Base-by-base conservation (phyloP, 1,284 basidiomycete species). In the Ustilago nuda region DNA sequence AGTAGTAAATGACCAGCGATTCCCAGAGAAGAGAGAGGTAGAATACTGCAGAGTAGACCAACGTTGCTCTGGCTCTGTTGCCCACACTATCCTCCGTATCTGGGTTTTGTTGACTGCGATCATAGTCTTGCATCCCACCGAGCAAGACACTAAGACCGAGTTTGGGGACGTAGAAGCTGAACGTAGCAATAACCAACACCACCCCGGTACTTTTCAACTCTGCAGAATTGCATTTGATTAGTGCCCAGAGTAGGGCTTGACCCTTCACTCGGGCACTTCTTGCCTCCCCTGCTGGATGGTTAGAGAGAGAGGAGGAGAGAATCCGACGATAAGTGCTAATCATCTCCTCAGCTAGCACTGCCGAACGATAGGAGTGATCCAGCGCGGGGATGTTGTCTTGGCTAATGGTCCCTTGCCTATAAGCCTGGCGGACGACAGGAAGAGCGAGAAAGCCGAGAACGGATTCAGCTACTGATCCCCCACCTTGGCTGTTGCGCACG, bases 141-240 rank as follows among this genome's bases (percentile, higher is more conserved):
- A 74, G 53, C 11, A 74, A 33, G 17, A 69, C 4, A n/a, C 51
- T 53, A 1, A 74, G 45, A 19, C 66, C 66, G 32, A 74, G 27
- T 52, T 74, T 74, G 63, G 66, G 62, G 19, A 59, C 51, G 50
- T 74, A 74, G 59, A 74, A 74, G 0, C 52, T 35, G 27, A 74
- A 62, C 2, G 72, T 74, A 19, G 56, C 53, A 35, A 74, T 56
- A 13, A 74, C 27, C 19, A 74, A 30, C 9, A 69, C 27, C n/a
- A 59, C 45, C 0, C 8, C 50, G 5, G 56, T 35, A 2, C 15
- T 8, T 8, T 59, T 54, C 39, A 69, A 43, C 30, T 62, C 48
- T 17, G 35, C 2, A 30, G 56, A 36, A 27, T 72, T 72, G 60
- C 69, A 66, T 39, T 39, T 50, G 52, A 69, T 39, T 6, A 74